Evolutionary conservation across 371 early-diverging fungal genomes (phyloP).

Genomic region (Mortierella sp.): DNA sequence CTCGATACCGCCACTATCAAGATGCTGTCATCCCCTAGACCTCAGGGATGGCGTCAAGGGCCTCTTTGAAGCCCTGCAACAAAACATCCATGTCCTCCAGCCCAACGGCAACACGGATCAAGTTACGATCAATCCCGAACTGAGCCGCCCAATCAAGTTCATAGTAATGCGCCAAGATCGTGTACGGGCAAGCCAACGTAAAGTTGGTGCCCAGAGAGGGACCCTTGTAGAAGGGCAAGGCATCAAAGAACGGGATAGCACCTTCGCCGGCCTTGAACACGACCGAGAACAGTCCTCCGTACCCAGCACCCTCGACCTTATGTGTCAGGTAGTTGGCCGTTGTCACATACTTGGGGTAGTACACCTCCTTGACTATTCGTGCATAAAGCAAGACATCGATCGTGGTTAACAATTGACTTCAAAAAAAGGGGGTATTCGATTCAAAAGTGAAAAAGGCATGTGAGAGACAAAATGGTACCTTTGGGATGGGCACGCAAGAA

Average conservation of each 20-base stretch:
- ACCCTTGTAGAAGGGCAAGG: slow-evolving; percentile 87
- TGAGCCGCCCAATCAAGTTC: slow-evolving; percentile 93
- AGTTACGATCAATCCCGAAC: slow-evolving; percentile 82
- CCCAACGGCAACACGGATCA: slow-evolving; percentile 94
- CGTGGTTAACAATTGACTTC: not conserved
- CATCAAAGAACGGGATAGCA: slow-evolving; percentile 86
- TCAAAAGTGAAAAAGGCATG: not conserved
- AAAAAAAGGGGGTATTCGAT: not conserved
- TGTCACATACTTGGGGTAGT: slow-evolving; percentile 89
- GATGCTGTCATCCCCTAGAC: not conserved
- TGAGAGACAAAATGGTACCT: slow-evolving; percentile 58
- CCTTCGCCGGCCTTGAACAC: slow-evolving; percentile 72
- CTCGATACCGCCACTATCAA: too few relatives aligned
- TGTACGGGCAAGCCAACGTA: slow-evolving; percentile 94
- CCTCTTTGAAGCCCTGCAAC: slow-evolving; percentile 73
- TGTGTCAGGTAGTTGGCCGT: slow-evolving; percentile 75
- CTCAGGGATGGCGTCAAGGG: slow-evolving; percentile 75
- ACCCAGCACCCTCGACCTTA: slow-evolving; percentile 77
- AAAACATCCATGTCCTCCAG: slow-evolving; percentile 81
- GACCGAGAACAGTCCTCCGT: slow-evolving; percentile 92
- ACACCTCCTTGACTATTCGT: slow-evolving; percentile 74
- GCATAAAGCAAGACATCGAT: not conserved
- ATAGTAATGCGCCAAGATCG: slow-evolving; percentile 93
- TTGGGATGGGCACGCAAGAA: slow-evolving; percentile 74
- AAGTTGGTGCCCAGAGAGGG: slow-evolving; percentile 98